phyloP scores from a whole-genome alignment of 495 filamentous ascomycete genomes.

The Xylaria sp. region DNA sequence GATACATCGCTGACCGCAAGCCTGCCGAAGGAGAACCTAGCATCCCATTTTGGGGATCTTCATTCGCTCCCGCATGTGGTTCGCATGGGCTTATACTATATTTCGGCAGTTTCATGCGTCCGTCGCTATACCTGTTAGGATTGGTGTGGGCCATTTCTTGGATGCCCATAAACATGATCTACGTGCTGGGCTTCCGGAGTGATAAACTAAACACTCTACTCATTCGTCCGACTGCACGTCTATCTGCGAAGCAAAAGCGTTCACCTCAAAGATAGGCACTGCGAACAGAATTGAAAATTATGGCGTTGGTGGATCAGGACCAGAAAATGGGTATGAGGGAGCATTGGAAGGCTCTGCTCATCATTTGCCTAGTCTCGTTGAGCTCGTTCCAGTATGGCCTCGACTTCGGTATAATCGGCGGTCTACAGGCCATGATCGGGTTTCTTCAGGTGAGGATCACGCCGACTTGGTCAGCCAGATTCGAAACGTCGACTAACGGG shows the following conservation, averaged over 20 bases:
- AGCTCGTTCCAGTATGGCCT: conserved; percentile 69
- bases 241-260: neutral
- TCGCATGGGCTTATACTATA: neutral
- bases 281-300: neutral
- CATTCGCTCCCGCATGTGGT: neutral
- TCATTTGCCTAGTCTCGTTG: conserved; percentile 56
- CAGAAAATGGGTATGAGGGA: conserved; percentile 38
- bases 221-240: neutral
- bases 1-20: conserved; percentile 1
- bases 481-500: conserved; percentile 17
- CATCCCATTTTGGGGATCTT: conserved; percentile 11
- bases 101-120: conserved; percentile 21
- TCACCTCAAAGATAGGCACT: neutral
- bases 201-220: neutral
- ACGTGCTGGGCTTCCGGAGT: neutral
- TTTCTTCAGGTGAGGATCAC: conserved; percentile 55
- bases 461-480: neutral
- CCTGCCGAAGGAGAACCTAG: conserved; percentile 1
- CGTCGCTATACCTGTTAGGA: neutral
- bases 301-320: conserved; percentile 36
- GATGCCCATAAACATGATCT: neutral
- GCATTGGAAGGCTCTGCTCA: conserved; percentile 51
- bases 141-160: neutral
- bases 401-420: conserved; percentile 67
- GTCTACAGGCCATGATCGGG: conserved; percentile 68